Evolutionary conservation across 768 basidiomycete genomes (phyloP).

Genomic region (Mycena rebaudengoi): DNA sequence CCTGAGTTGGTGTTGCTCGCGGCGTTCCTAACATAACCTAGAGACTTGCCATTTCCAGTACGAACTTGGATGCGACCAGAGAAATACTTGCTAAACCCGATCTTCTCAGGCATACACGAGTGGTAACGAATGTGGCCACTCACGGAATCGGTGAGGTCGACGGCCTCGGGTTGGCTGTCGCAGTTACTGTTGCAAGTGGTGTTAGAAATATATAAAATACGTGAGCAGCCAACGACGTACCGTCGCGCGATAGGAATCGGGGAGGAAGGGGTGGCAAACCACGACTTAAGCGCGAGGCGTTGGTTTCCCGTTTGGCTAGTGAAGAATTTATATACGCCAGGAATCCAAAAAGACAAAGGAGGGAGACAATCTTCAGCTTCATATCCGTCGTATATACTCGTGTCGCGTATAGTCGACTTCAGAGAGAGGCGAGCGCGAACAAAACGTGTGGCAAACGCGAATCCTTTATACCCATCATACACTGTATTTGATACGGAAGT

Average conservation of each 20-base stretch:
- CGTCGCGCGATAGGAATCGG: background rate
- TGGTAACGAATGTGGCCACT: background rate
- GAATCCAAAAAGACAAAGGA: conserved; percentile 12
- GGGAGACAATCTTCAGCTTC: background rate
- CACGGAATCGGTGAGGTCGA: conserved; percentile 6
- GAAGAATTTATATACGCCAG: background rate
- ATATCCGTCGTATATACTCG: background rate
- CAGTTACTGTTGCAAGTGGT: background rate
- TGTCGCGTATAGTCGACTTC: background rate
- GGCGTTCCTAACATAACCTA: conserved; percentile 15
- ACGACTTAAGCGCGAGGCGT: conserved; percentile 21
- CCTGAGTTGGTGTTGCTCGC: no score
- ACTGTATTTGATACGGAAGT: background rate
- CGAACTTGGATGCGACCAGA: conserved; percentile 16
- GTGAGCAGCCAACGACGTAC: background rate
- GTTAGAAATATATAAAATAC: background rate
- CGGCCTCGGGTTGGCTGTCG: conserved; percentile 10
- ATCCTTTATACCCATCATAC: background rate
- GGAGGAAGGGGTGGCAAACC: conserved; percentile 25
- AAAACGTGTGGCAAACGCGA: conserved; percentile 12
- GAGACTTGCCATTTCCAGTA: conserved; percentile 14
- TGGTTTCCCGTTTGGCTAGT: conserved; percentile 22
- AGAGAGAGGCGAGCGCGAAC: background rate
- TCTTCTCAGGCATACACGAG: background rate
- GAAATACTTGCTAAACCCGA: background rate